Evolutionary conservation across 441 rosid genomes (phyloP).

Genomic region (Biscutella laevigata): DNA sequence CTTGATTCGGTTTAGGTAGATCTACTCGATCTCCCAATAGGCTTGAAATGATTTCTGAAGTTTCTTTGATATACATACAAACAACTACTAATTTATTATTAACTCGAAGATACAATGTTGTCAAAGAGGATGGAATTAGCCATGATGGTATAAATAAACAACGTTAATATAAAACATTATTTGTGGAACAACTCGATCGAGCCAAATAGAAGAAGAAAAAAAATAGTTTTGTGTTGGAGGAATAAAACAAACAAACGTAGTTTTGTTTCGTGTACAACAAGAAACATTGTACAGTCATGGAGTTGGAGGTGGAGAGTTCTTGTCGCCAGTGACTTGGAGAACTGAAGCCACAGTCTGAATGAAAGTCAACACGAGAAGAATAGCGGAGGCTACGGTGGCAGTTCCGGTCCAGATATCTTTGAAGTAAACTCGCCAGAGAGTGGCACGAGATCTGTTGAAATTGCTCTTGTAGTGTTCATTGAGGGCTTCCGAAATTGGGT

Average conservation of each 20-base stretch:
- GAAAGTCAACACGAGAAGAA: conserved; percentile 8
- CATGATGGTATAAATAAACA: too few relatives aligned
- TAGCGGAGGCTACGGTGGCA: background rate
- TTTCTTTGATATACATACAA: too few relatives aligned
- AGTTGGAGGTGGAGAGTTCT: background rate
- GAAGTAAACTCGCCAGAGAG: conserved; percentile 13
- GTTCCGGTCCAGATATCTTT: conserved; percentile 18
- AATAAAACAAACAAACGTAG: background rate
- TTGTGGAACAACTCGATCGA: too few relatives aligned
- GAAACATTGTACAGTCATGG: background rate
- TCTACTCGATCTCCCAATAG: too few relatives aligned
- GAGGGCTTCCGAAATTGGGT: background rate
- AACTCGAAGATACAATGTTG: too few relatives aligned
- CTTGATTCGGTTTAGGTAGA: too few relatives aligned
- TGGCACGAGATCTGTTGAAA: background rate
- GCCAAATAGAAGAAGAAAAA: too few relatives aligned
- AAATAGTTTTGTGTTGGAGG: too few relatives aligned
- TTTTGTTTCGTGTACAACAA: background rate
- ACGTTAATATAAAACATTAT: too few relatives aligned
- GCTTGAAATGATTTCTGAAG: too few relatives aligned
- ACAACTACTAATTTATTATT: too few relatives aligned
- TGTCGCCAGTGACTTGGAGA: background rate
- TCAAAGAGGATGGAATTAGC: too few relatives aligned
- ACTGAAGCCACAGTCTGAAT: conserved; percentile 16
- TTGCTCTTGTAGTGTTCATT: background rate